Base-by-base conservation (phyloP, 2,329 filamentous ascomycete genomes). In the Pyrenophora graminea region DNA sequence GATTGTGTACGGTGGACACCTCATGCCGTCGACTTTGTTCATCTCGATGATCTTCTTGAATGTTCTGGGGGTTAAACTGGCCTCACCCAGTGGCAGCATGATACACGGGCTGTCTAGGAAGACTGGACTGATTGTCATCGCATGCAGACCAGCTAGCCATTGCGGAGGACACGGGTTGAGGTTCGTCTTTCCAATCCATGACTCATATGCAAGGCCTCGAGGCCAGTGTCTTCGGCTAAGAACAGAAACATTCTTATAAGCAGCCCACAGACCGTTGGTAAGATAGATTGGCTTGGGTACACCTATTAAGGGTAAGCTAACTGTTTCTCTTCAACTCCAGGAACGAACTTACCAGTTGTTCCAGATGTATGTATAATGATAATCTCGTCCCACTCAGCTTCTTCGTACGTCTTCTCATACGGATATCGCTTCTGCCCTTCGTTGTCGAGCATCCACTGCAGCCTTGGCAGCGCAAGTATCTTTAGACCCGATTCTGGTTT, bases 361-460 rank as follows among this genome's bases (percentile, higher is more conserved):
- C 59, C 59, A 13, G 59, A 59, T 10, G 57, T 62, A 30, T 64
- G 59, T 13, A 62, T 59, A 18, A 64, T 53, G 15, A 57, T 17
- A 6, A 62, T 47, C 7, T 48, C 49, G 34, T 62, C 55, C 17
- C 42, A 48, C 27, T 55, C 53, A 3, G 42, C 51, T 21, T 64
- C 52, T 15, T 50, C 53, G 27, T 48, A 62, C 2, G 49, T 57
- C 44, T 61, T 61, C 4, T 45, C 19, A 18, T 64, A 64, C 3
- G 53, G 38, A 38, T 40, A 40, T 4, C 15, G 39, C 3, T 31
- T 6, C 39, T 25, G 23, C 8, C 2, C 23, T 34, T 9, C 13
- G 10, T 21, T 23, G 17, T 34, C 2, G 12, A 43, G 40, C 31
- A 43, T 43, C 40, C 40, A 34, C 19, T 43, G 27, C 3, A 43